A percentile compares a stretch with the other conserved stretches of the same genome.
Conservation (phyloP, 176 grass and related monocot species). For the Saccharum spontaneum region DNA sequence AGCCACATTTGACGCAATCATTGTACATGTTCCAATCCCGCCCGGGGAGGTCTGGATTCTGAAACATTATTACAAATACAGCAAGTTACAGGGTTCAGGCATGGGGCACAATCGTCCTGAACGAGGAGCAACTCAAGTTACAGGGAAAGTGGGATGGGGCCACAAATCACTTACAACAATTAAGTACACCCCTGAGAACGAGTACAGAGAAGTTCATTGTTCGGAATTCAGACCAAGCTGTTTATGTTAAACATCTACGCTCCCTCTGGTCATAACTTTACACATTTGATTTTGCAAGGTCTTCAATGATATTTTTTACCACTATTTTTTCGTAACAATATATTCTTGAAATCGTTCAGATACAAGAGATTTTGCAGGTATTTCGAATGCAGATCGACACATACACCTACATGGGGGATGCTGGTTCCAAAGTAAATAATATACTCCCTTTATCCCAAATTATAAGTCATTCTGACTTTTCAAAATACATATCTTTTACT, state of each 20-base stretch:
- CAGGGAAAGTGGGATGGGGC: not conserved
- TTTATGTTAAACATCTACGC: not conserved
- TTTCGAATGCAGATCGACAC: not conserved
- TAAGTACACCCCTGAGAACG: no score
- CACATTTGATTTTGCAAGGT: not conserved
- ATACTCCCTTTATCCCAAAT: no score
- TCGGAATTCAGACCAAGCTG: not conserved
- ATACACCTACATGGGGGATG: not conserved
- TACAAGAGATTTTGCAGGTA: not conserved
- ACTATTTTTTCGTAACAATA: not conserved
- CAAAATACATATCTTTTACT: no score
- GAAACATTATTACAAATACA: not conserved
- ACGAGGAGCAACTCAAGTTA: not conserved
- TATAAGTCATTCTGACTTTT: no score
- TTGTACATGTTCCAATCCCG: not conserved
- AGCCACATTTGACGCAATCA: not conserved
- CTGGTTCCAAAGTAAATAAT: not conserved
- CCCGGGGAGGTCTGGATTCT: not conserved
- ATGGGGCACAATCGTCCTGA: not conserved
- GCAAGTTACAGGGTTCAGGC: not conserved
- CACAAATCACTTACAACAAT: not conserved
- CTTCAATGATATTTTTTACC: not conserved
- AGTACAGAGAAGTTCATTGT: not conserved
- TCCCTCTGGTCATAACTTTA: not conserved
- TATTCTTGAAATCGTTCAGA: not conserved